Percentiles rank a stretch among this genome's conserved stretches.
These are phyloP conservation scores for Cercospora sojina DNA, from an alignment of 2,329 filamentous ascomycete genomes.

Conservation along the genomic window DNA sequence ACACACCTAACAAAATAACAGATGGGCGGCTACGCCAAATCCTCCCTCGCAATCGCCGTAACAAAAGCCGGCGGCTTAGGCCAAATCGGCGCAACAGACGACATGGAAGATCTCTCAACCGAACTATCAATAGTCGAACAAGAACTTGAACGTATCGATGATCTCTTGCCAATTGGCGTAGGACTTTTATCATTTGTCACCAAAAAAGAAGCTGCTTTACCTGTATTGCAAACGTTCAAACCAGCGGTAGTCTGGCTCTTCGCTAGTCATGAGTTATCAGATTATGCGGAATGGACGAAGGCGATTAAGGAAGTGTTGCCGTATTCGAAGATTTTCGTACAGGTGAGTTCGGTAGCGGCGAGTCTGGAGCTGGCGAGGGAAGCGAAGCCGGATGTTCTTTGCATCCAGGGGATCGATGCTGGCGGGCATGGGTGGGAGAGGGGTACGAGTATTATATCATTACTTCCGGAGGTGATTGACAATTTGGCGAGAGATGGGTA, in stretches of 20 bases:
- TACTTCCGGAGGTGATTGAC: slow-evolving; percentile 59
- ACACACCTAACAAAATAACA: background rate
- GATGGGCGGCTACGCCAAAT: slow-evolving; percentile 51
- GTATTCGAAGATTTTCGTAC: slow-evolving; percentile 55
- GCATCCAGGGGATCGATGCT: slow-evolving; percentile 63
- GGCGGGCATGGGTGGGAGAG: slow-evolving; percentile 61
- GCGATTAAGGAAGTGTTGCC: slow-evolving; percentile 37
- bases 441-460: slow-evolving; percentile 56
- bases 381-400: slow-evolving; percentile 56
- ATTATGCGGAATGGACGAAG: slow-evolving; percentile 39
- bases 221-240: slow-evolving; percentile 53
- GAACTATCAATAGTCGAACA: slow-evolving; percentile 24
- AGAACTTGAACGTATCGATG: slow-evolving; percentile 15
- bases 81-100: slow-evolving; percentile 45
- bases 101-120: slow-evolving; percentile 21
- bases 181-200: slow-evolving; percentile 59
- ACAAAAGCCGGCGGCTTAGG: slow-evolving; percentile 52
- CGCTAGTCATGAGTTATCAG: slow-evolving; percentile 51
- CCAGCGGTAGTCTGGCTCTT: slow-evolving; percentile 68
- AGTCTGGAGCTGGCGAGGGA: slow-evolving; percentile 52
- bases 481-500: slow-evolving; percentile 39
- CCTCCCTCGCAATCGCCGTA: slow-evolving; percentile 59
- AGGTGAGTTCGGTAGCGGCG: slow-evolving; percentile 59
- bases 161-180: slow-evolving; percentile 54
- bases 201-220: slow-evolving; percentile 46